Percentiles rank a stretch among this genome's conserved stretches.
These are phyloP conservation scores for Hyaloscypha variabilis DNA, from an alignment of 495 filamentous ascomycete species.

Conservation along the genomic window DNA sequence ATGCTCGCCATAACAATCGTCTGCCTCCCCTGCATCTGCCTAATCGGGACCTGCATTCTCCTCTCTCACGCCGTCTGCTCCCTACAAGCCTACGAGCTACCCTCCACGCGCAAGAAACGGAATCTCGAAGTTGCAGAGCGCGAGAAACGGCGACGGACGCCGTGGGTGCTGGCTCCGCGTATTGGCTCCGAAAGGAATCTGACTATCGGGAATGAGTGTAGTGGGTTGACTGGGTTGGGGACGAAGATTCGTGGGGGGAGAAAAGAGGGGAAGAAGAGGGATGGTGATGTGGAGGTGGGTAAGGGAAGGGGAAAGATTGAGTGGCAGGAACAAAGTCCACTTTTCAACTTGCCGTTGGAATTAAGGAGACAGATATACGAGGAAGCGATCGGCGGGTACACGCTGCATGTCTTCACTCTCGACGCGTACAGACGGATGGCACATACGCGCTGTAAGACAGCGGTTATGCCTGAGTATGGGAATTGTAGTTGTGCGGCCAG, in stretches of 20 bases:
- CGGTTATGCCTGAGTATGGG: not conserved
- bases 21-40: not conserved
- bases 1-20: not conserved
- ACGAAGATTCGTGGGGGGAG: not conserved
- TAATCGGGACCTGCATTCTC: not conserved
- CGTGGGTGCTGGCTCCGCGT: not conserved
- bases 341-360: conserved; percentile 13
- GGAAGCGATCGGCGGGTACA: conserved; percentile 17
- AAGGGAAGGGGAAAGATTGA: not conserved
- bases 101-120: not conserved
- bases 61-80: not conserved
- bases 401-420: conserved; percentile 9
- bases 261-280: not conserved
- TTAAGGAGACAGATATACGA: conserved; percentile 15
- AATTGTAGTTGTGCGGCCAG: not conserved
- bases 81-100: not conserved
- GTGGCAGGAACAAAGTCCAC: not conserved
- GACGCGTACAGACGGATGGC: conserved; percentile 6
- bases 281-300: not conserved
- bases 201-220: no score
- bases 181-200: not conserved
- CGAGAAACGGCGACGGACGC: not conserved
- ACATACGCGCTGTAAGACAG: conserved; percentile 11
- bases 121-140: not conserved
- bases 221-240: no score